These are phyloP conservation scores for Deinandra increscens DNA, from an alignment of 129 eudicot genomes.

Conservation along the genomic window DNA sequence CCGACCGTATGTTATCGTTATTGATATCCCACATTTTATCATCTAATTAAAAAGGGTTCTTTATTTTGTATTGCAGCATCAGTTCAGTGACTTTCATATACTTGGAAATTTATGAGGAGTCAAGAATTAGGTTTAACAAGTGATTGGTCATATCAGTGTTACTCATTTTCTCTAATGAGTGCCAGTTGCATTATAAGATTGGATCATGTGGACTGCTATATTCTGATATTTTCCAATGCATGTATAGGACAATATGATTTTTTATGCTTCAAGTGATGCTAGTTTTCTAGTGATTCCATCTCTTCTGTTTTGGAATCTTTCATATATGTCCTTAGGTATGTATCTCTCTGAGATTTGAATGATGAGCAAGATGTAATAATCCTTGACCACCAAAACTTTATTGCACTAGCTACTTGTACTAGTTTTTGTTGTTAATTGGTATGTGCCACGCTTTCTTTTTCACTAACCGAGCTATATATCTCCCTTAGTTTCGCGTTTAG, in stretches of 20 bases:
- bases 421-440: not conserved
- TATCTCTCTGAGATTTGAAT: constrained; percentile 11
- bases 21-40: not conserved
- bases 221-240: constrained; percentile 7
- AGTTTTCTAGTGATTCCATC: not conserved
- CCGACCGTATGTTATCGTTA: too few relatives aligned
- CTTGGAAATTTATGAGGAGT: constrained; percentile 36
- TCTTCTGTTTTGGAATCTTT: constrained; percentile 11
- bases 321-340: not conserved
- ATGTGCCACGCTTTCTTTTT: not conserved
- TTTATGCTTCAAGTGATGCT: not conserved
- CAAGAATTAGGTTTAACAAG: constrained; percentile 13
- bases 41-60: not conserved
- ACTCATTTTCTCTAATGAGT: not conserved
- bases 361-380: constrained; percentile 14
- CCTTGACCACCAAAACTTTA: constrained; percentile 24
- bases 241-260: not conserved
- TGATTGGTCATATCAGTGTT: not conserved
- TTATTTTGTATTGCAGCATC: constrained; percentile 44
- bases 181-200: constrained; percentile 8
- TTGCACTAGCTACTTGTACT: not conserved
- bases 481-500: not conserved
- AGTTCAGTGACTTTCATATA: constrained; percentile 24
- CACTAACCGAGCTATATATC: not conserved
- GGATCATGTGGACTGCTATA: not conserved